Conservation (phyloP, 257 asterid species). For the Apocynum venetum region DNA sequence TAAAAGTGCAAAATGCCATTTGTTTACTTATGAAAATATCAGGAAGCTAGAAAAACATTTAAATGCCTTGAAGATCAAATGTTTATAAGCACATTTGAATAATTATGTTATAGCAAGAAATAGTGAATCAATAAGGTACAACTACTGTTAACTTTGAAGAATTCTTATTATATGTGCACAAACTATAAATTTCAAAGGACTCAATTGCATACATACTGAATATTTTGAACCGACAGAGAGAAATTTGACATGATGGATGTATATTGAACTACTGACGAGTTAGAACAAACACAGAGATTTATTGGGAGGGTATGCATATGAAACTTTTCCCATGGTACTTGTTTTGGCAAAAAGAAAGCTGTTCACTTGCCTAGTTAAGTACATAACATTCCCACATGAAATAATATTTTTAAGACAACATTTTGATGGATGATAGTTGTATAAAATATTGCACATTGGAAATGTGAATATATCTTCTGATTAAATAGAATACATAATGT, state of each 20-base stretch:
- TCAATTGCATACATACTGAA: background rate
- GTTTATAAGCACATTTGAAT: background rate
- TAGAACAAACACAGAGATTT: background rate
- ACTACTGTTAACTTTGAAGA: background rate
- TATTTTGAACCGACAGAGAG: background rate
- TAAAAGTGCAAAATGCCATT: slow-evolving; percentile 19
- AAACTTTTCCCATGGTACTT: background rate
- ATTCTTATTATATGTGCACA: background rate
- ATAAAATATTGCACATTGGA: background rate
- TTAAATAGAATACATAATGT: background rate
- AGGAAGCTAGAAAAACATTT: background rate
- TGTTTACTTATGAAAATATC: background rate
- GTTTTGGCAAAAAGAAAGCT: background rate
- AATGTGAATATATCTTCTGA: background rate
- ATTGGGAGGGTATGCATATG: background rate
- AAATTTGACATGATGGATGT: background rate
- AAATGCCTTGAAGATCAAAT: background rate
- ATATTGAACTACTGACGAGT: background rate
- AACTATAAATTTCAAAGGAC: background rate
- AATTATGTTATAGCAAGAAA: background rate
- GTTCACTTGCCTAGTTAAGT: background rate
- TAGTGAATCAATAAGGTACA: background rate
- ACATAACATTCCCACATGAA: background rate
- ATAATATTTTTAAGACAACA: background rate
- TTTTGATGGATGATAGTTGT: background rate